Percentiles rank a stretch among this genome's conserved stretches.
These are phyloP conservation scores for Penicillium sp. DNA, from an alignment of 2,329 filamentous ascomycete genomes.

Conservation along the genomic window DNA sequence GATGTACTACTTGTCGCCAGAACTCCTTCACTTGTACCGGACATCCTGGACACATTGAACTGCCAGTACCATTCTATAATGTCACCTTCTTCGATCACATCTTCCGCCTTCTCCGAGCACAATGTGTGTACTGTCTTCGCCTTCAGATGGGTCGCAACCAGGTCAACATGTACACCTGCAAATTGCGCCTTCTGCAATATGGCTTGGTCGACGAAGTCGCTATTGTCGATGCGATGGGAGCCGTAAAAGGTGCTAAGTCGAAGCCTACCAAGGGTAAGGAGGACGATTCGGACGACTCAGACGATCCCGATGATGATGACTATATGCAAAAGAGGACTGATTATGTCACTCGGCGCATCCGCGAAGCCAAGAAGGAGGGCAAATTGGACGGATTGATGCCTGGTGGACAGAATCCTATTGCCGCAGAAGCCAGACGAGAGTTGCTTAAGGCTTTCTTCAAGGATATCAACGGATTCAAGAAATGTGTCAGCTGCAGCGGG, in stretches of 20 bases:
- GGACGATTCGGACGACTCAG: conserved; percentile 65
- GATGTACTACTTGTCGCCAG: conserved; percentile 89
- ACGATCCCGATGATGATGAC: conserved; percentile 49
- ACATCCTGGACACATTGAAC: conserved; percentile 91
- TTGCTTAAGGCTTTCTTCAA: conserved; percentile 80
- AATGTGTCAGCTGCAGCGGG: conserved; percentile 65
- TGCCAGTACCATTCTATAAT: conserved; percentile 91
- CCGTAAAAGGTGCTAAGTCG: conserved; percentile 46
- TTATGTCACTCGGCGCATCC: conserved; percentile 73
- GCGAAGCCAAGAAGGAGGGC: conserved; percentile 53
- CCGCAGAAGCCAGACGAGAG: conserved; percentile 70
- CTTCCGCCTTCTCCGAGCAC: conserved; percentile 76
- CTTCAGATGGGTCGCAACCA: conserved; percentile 76
- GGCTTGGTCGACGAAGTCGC: conserved; percentile 72
- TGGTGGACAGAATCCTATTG: conserved; percentile 76
- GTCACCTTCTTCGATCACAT: conserved; percentile 95
- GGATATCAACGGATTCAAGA: conserved; percentile 65
- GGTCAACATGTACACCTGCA: conserved; percentile 77
- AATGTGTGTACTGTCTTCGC: conserved; percentile 87
- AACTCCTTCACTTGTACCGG: conserved; percentile 80
- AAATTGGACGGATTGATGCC: conserved; percentile 42
- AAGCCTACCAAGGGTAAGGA: conserved; percentile 48
- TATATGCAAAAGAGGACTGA: conserved; percentile 58
- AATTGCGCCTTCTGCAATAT: conserved; percentile 79
- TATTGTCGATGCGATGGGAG: conserved; percentile 53